Evolutionary conservation across 805 yeast species (phyloP), one percentile per base, ranked within the genome.

Genomic region (Yarrowia deformans): DNA sequence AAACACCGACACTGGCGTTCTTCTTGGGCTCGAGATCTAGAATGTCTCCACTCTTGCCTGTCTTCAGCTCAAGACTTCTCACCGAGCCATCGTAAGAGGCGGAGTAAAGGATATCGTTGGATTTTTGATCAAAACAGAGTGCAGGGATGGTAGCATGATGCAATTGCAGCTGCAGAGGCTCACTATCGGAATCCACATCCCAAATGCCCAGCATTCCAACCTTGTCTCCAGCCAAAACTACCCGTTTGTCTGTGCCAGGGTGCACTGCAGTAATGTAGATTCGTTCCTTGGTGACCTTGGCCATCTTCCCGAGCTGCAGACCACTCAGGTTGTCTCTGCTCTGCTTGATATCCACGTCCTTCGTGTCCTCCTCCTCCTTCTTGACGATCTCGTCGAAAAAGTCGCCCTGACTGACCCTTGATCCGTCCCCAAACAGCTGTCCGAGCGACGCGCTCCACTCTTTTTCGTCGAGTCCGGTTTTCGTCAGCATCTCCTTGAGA

Each of bases 11-110:
- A 32, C 23, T 18, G 8, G 83, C 75, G 5, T 85, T 81, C 56
- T 83, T 66, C 10, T 73, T 56, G 2, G 76, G 73, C n/a, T 82
- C 82, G 49, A 83, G 80, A 2, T 88, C 87, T 70, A 89, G 84
- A 9, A 86, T 79, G 71, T 91, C 95, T 5, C 83, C 78, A 8
- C 91, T 85, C 52, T 84, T 80, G 70, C 88, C 81, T 48, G 85
- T 84, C 48, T 82, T 81, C 70, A 95, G 78, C 76, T 94, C 97
- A 64, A 91, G 81, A 32, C 82, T 77, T 69, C 98, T 81, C 2
- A 94, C 83, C 0, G 96, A 88, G 0, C 98, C 98, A 79, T 94
- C 99, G 76, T 94, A 94, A 2, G 97, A 88, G 3, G 89, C 83
- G 0, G 95, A 87, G 46, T 87, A 82, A 1, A 94, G 82, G 71